Base-by-base conservation (phyloP, 108 stramenopile genomes). In the Ochromonas danica region DNA sequence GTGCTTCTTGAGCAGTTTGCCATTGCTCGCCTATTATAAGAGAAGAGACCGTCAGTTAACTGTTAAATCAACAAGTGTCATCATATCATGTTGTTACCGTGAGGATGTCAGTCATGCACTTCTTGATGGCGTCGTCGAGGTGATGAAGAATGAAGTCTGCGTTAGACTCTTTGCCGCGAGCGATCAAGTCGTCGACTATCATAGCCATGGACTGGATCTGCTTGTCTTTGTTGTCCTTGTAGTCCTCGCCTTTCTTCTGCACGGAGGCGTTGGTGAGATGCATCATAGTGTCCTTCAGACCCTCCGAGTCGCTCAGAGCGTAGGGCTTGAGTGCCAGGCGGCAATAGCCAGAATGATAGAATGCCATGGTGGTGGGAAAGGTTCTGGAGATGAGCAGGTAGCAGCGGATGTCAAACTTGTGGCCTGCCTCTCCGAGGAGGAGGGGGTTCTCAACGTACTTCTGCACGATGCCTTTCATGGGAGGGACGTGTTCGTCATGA, bases 221-320 rank as follows among this genome's bases (percentile, higher is more conserved):
- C 30, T 14, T 42, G 17, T 75, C 72, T 27, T 36, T 36, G 40
- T 33, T 38, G 39, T 43, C 78, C 71, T 51, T 39, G 78, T 79
- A 82, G 39, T 62, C 62, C 17, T 1, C 35, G 78, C 51, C 65
- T 45, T 82, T 78, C 78, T 82, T 82, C 81, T 82, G 81, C 22
- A 82, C 43, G 3, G 81, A 63, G 6, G 81, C 78, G 39, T 82
- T 82, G 81, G 78, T 82, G 25, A 82, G 70, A 61, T 82, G 81
- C 6, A 65, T 40, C 38, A 78, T 27, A 25, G 36, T 31, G 31
- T 75, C 72, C n/a, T 42, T 41, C 40, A 75, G 72, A 27, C 14
- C 6, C 36, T 57, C 45, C 17, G 67, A 10, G 14, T 31, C 25
- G 33, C 14, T 67, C 31, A 36, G 6, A 28, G 30, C 10, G 40